Evolutionary conservation across 495 filamentous ascomycete species (phyloP), one percentile per base, ranked within the genome.

Genomic region (Paragyromitra xinjiangensis): DNA sequence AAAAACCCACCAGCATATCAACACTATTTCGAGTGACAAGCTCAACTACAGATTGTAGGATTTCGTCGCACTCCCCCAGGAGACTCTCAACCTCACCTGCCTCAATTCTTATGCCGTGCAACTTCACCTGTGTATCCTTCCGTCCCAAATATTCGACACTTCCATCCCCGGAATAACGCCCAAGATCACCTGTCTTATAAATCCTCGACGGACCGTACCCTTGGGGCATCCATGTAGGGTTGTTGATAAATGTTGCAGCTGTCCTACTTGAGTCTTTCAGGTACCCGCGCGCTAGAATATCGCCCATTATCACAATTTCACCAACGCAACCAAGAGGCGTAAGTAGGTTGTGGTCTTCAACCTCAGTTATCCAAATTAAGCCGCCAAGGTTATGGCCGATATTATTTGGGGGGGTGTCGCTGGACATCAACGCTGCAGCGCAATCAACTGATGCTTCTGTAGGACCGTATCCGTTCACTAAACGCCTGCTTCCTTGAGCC

Each of bases 111-210:
- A 84, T 84, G 9, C 85, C 85, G 55, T 82, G 73, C 7, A 87
- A 45, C 75, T 87, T 88, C 45, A 87, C 80, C 69, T 87, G 85
- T 48, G 75, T 77, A 69, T 85, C 86, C 45, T 83, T 84, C 14
- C 86, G 79, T 34, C 85, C 85, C 14, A 86, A 19, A 64, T 82
- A 85, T 66, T 64, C 78, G 64, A 82, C 48, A 39, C 84, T 85
- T 9, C 88, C 88, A 50, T 84, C 78, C 24, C 67, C 50, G 48
- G 88, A 87, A 73, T 87, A 88, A 0, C 86, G 85, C 16, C 86
- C 89, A 7, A 90, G 80, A 70, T 90, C 87, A 0, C 88, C 88
- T 0, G 88, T 90, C 56, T 82, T 78, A 73, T 88, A 89, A 29
- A 61, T 50, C 53, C 77, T 48, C 34, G 67, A 3, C 26, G 42